Percentiles rank a stretch among this genome's conserved stretches.
phyloP scores from a whole-genome alignment of 139 green algal species.

The Diplosphaera chodatii region DNA sequence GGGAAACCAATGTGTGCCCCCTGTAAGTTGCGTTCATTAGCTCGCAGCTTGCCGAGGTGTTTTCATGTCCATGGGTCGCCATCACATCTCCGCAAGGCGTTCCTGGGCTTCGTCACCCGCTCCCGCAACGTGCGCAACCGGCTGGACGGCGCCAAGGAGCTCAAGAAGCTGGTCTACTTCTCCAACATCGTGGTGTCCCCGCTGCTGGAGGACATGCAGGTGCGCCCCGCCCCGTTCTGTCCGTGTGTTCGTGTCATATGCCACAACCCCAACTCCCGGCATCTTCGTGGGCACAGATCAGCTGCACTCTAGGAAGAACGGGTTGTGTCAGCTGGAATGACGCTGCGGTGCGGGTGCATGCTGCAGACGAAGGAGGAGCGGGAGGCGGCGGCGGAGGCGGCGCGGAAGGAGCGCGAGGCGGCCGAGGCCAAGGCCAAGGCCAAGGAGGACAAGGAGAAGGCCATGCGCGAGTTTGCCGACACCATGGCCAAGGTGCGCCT shows the following conservation, averaged over 20 bases:
- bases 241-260: too few species aligned
- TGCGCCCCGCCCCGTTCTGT: too few species aligned
- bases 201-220: conserved; percentile 73
- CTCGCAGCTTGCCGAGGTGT: too few species aligned
- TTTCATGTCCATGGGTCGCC: too few species aligned
- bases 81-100: conserved; percentile 17
- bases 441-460: conserved; percentile 24
- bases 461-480: conserved; percentile 45
- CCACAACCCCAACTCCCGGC: too few species aligned
- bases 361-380: conserved; percentile 37
- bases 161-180: conserved; percentile 95
- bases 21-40: too few species aligned
- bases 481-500: conserved; percentile 33
- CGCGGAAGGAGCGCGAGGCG: conserved; percentile 19
- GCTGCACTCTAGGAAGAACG: too few species aligned
- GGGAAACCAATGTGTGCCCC: too few species aligned
- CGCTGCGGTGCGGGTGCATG: too few species aligned
- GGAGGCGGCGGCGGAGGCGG: conserved; percentile 24
- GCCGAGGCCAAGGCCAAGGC: conserved; percentile 28
- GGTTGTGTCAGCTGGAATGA: too few species aligned
- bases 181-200: conserved; percentile 81
- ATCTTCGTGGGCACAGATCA: too few species aligned
- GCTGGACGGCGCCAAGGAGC: conserved; percentile 62
- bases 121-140: conserved; percentile 50
- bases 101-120: conserved; percentile 54